Base-by-base conservation (phyloP, 192 early-diverging fungal species). In the Phlyctochytrium arcticum region DNA sequence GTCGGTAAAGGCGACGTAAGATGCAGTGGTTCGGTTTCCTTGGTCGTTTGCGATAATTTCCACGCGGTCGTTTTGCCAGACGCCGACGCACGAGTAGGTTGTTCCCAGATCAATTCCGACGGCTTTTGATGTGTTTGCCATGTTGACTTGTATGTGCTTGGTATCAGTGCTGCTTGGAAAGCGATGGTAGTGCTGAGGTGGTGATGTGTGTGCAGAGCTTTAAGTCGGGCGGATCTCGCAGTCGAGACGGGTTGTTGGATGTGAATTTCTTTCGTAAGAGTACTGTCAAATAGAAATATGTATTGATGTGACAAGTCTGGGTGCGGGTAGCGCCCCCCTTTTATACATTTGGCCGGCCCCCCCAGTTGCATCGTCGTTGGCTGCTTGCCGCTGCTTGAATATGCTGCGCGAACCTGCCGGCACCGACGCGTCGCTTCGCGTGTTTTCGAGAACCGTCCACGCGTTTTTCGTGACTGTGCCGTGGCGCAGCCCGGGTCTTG, bases 21-120 rank as follows among this genome's bases (percentile, higher is more conserved):
- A 96, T 36, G 96, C 93, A 47, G 94, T 98, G 62, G 92, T 98
- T 66, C 96, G 89, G 86, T 95, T 93, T 76, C 96, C 96, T 82
- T 98, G 94, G 78, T 96, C 96, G 82, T 98, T 98, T 80, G 93
- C 92, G 72, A 98, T 92, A 70, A 98, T 94, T 76, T 95, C 92
- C 54, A 94, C 68, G 88, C 75, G 74, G 91, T 48, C 70, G 54
- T 73, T 73, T 67, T 73, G 62, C 66, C 65, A 73, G 33, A 68
- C 53, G 27, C 62, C 65, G 2, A 74, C 72, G 48, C 65, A 92
- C 68, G 91, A 92, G 87, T 98, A 98, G 72, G 92, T 98, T 65
- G 95, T 97, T 70, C 95, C 95, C 74, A 97, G 83, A 85, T 97
- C 95, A 79, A 97, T 95, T 84, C 93, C 94, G 69, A 96, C 87